Base-by-base conservation (phyloP, 352 stramenopile species). In the Globisporangium takayamanum region DNA sequence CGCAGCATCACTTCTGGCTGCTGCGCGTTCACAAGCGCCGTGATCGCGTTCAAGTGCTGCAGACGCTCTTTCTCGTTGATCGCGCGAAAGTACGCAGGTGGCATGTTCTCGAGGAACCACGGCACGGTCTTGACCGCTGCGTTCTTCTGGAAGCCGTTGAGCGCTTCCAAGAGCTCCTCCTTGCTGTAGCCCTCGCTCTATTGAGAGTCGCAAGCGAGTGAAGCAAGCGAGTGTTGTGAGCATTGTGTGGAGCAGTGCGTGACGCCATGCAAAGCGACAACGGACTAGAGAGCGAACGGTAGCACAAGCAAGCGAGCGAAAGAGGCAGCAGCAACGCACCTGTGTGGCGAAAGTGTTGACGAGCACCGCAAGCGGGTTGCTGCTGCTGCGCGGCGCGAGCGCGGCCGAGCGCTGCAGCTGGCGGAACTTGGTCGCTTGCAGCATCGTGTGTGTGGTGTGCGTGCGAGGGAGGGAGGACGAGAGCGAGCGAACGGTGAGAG, bases 71-170 rank as follows among this genome's bases (percentile, higher is more conserved):
- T 76, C 67, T 96, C 81, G 55, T 73, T 66, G 53, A 92, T 92
- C 51, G 88, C 84, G 58, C 87, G 80, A 67, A 95, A 96, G 76
- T 96, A 96, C n/a, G 87, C 69, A 18, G 80, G 76, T 25, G 87
- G 87, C 87, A 96, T 96, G 78, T 94, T 93, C 50, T 87, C 70
- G 48, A 96, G 62, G 65, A 95, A 95, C 87, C 87, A 95, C 67
- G 79, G 79, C 39, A 92, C 81, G 33, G 81, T 89, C 71, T 89
- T 88, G 64, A 60, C 55, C 7, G 81, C 81, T 1, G 79, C 70
- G 14, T 76, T 67, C 67, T 87, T 83, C 66, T 92, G 81, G 73
- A 88, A 85, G 56, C 74, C 72, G 62, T 87, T 76, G 44, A 92
- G 70, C 22, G 73, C 70, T 41, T 72, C 58, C 46, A 88, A 64